Conservation (phyloP, 331 rosid species). For the Acacia pycnantha region DNA sequence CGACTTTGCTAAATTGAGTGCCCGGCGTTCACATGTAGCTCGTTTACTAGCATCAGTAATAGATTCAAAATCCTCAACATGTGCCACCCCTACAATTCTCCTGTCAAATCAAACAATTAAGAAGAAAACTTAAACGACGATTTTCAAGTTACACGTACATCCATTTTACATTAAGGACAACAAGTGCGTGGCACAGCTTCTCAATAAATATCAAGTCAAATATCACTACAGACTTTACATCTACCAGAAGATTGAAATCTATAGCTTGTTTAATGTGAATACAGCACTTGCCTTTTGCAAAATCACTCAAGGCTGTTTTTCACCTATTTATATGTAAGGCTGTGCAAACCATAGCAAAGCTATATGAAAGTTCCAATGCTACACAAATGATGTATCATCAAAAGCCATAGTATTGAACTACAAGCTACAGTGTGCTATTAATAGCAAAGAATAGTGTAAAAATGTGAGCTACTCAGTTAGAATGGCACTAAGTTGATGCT, state of each 20-base stretch:
- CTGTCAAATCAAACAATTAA: neutral
- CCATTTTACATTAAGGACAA: neutral
- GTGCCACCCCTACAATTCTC: neutral
- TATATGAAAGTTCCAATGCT: neutral
- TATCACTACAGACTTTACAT: conserved; percentile 1
- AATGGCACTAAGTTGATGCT: neutral
- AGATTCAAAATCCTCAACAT: neutral
- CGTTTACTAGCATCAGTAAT: neutral
- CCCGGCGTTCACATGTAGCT: neutral
- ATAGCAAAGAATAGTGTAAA: neutral
- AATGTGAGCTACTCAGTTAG: neutral
- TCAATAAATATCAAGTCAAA: neutral
- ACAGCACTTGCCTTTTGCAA: too few relatives aligned
- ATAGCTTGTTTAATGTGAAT: neutral
- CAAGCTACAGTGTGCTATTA: neutral
- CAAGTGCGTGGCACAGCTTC: neutral
- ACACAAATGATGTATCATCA: neutral
- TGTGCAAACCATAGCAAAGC: neutral
- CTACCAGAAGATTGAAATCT: neutral
- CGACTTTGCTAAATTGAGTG: neutral
- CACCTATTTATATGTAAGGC: neutral
- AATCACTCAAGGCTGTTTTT: neutral
- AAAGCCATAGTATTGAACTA: neutral
- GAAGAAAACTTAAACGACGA: neutral
- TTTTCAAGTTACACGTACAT: neutral